Conservation (phyloP, 2,329 filamentous ascomycete genomes). For the Thielaviopsis ethacetica region DNA sequence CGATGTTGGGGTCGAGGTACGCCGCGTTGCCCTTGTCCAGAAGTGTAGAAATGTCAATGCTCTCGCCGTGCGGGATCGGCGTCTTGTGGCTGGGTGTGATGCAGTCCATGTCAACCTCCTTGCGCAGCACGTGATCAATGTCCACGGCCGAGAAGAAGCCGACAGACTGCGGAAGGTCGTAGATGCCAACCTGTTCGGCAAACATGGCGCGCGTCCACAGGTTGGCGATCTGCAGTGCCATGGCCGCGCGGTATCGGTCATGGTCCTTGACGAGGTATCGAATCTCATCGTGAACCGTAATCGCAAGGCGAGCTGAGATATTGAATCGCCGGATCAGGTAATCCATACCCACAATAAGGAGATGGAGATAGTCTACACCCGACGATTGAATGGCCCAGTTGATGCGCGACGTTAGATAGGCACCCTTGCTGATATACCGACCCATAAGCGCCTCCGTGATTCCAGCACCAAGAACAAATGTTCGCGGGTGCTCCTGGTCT, state of each 20-base stretch:
- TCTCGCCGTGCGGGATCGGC: constrained; percentile 71
- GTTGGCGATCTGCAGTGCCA: constrained; percentile 88
- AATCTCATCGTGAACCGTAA: constrained; percentile 97
- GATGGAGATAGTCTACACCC: constrained; percentile 90
- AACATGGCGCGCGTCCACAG: constrained; percentile 98
- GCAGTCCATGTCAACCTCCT: constrained; percentile 97
- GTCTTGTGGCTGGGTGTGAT: constrained; percentile 72
- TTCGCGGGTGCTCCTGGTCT: constrained; percentile 78
- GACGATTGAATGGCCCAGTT: constrained; percentile 99
- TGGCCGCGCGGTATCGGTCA: constrained; percentile 75
- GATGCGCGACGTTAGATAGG: constrained; percentile 89
- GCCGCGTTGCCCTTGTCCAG: constrained; percentile 57
- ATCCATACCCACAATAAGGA: constrained; percentile 88
- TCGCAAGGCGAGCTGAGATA: constrained; percentile 67
- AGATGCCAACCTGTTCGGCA: constrained; percentile 85
- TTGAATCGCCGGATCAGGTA: constrained; percentile 76
- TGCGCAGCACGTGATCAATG: constrained; percentile 86
- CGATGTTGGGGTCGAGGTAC: constrained; percentile 47
- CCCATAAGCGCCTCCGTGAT: constrained; percentile 93
- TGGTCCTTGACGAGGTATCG: constrained; percentile 74
- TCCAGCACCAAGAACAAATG: constrained; percentile 81
- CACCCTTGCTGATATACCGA: constrained; percentile 72
- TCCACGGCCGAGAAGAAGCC: constrained; percentile 94
- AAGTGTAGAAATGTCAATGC: constrained; percentile 64
- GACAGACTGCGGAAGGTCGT: constrained; percentile 84